Evolutionary conservation across 768 basidiomycete species (phyloP).

Genomic region (Auricularia sp.): DNA sequence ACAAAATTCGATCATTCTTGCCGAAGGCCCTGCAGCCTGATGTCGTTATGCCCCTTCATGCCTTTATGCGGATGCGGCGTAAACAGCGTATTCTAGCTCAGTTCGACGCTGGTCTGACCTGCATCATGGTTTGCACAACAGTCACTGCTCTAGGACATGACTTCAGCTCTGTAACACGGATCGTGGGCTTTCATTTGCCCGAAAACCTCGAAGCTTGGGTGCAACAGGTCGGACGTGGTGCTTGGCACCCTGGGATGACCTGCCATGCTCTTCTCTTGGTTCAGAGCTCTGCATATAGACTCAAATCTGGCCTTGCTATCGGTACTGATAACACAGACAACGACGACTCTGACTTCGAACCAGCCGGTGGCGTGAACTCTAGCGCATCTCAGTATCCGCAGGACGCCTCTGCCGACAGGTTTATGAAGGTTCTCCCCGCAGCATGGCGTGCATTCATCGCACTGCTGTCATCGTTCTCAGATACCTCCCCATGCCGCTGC

Average conservation of each 20-base stretch:
- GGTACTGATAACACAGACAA: neutral
- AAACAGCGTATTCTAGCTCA: neutral
- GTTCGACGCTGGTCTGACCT: neutral
- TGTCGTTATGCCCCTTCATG: neutral
- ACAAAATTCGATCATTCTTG: neutral
- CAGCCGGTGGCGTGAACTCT: no score
- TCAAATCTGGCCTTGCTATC: neutral
- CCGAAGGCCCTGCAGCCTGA: neutral
- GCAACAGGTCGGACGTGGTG: neutral
- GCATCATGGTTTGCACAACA: neutral
- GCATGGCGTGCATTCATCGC: neutral
- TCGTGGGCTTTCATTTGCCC: neutral
- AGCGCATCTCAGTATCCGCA: no score
- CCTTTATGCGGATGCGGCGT: neutral
- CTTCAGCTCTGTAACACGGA: neutral
- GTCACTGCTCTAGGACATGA: neutral
- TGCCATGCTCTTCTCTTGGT: neutral
- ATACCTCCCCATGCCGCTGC: neutral
- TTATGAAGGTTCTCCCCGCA: neutral
- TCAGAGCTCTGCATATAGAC: neutral
- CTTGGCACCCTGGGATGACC: neutral
- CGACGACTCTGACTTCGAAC: neutral
- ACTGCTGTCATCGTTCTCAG: neutral
- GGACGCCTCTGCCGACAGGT: no score
- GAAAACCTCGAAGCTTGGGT: neutral